A percentile compares a stretch with the other conserved stretches of the same genome.
Evolutionary conservation across 495 filamentous ascomycete species (phyloP).

Genomic region (Tuber aestivum): DNA sequence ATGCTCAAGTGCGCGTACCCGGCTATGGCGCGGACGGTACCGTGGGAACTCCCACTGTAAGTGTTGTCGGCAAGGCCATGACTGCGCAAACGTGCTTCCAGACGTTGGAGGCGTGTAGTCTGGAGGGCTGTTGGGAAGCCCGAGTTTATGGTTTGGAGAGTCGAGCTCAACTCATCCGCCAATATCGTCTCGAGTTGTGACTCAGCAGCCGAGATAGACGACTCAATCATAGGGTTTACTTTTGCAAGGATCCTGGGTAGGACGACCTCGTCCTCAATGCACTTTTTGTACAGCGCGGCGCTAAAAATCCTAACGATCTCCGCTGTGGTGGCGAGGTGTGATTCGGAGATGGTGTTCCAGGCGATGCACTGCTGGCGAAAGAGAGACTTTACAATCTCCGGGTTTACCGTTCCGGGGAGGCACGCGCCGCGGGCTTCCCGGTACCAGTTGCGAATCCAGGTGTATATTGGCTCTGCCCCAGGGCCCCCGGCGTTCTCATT

Average conservation of each 20-base stretch:
- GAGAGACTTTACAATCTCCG: slow-evolving; percentile 42
- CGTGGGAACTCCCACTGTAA: background rate
- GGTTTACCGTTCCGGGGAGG: slow-evolving; percentile 45
- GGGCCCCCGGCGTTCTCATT: background rate
- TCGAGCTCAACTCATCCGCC: slow-evolving; percentile 42
- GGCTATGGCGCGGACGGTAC: background rate
- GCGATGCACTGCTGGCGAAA: slow-evolving; percentile 43
- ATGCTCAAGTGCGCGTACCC: slow-evolving; percentile 31
- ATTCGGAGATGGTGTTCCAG: slow-evolving; percentile 43
- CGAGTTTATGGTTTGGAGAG: slow-evolving; percentile 44
- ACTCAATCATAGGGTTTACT: slow-evolving; percentile 18
- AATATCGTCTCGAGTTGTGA: slow-evolving; percentile 37
- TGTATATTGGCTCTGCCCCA: slow-evolving; percentile 27
- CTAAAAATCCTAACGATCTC: slow-evolving; percentile 16
- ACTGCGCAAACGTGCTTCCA: slow-evolving; percentile 17
- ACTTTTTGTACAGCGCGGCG: slow-evolving; percentile 8
- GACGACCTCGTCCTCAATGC: slow-evolving; percentile 14
- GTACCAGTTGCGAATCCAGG: slow-evolving; percentile 44
- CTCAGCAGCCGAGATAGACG: slow-evolving; percentile 19
- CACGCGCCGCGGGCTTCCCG: slow-evolving; percentile 44
- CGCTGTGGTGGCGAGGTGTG: slow-evolving; percentile 30
- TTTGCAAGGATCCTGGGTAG: slow-evolving; percentile 19
- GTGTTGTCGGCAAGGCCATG: background rate
- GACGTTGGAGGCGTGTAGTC: slow-evolving; percentile 23
- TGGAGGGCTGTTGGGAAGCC: slow-evolving; percentile 43